These are phyloP conservation scores for Penicillium sp. DNA, from an alignment of 2,329 filamentous ascomycete genomes.

Conservation along the genomic window DNA sequence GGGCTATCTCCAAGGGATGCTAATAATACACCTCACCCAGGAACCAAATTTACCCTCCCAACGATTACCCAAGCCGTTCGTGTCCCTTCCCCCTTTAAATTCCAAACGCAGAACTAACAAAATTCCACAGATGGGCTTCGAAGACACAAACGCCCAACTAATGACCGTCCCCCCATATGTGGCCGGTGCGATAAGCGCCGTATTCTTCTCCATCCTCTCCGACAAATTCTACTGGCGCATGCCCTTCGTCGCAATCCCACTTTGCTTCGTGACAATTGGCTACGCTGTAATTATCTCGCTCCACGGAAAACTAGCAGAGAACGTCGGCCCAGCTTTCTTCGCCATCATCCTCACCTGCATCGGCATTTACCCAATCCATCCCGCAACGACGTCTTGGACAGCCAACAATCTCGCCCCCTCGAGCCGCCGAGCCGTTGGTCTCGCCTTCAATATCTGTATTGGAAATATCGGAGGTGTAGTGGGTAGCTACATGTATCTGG, in stretches of 20 bases:
- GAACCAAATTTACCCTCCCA: constrained; percentile 20
- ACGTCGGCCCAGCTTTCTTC: constrained; percentile 26
- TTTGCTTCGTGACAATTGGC: constrained; percentile 30
- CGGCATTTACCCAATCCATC: constrained; percentile 36
- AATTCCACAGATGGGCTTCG: constrained; percentile 50
- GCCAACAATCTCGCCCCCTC: constrained; percentile 39
- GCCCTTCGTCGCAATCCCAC: constrained; percentile 35
- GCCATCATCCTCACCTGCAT: constrained; percentile 35
- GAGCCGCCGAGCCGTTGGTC: constrained; percentile 43
- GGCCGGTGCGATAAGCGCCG: constrained; percentile 38
- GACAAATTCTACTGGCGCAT: constrained; percentile 38
- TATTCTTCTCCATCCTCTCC: constrained; percentile 33
- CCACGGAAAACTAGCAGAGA: constrained; percentile 7
- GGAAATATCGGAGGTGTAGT: constrained; percentile 51
- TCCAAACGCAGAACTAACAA: background rate
- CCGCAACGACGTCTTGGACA: constrained; percentile 35
- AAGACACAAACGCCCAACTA: constrained; percentile 66
- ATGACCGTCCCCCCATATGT: constrained; percentile 69
- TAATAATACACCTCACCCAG: background rate
- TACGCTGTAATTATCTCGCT: constrained; percentile 33
- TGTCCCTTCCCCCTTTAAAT: background rate
- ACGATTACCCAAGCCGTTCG: constrained; percentile 64
- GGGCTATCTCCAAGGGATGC: background rate
- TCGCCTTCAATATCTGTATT: constrained; percentile 45
- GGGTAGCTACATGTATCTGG: constrained; percentile 47